Conservation (phyloP, 176 grass and related monocot genomes). For the Triticum dicoccoides region DNA sequence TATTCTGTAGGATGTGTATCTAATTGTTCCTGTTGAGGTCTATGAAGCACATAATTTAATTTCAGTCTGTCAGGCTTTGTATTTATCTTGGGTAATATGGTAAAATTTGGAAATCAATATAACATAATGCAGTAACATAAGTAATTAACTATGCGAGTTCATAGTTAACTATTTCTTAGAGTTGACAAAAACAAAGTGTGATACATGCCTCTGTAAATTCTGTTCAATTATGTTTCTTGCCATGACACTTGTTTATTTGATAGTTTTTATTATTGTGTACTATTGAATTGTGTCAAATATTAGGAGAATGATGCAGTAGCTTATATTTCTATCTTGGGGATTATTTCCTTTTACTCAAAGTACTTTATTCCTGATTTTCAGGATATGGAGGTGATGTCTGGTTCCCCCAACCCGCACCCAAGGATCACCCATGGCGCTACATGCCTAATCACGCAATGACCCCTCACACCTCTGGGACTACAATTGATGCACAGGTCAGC, state of each 20-base stretch:
- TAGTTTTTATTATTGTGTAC: too few species aligned
- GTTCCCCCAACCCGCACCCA: constrained; percentile 78
- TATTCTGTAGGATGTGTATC: background rate
- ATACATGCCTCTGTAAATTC: background rate
- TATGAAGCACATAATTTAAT: background rate
- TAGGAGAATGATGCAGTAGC: background rate
- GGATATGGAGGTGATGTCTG: constrained; percentile 92
- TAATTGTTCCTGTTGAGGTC: background rate
- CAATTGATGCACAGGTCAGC: constrained; percentile 68
- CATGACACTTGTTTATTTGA: too few species aligned
- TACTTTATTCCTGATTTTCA: constrained; percentile 6
- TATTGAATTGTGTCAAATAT: background rate
- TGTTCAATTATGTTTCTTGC: background rate
- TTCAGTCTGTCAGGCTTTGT: background rate
- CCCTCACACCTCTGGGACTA: constrained; percentile 63
- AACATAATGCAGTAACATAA: background rate
- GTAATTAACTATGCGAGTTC: background rate
- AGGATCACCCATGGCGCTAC: constrained; percentile 77
- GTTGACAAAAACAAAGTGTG: background rate
- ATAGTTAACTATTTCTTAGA: background rate
- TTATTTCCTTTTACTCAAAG: background rate
- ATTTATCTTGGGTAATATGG: background rate
- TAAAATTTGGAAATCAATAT: background rate
- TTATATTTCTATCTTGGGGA: background rate
- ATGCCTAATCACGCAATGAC: constrained; percentile 67